phyloP scores from a whole-genome alignment of 305 asterid species.

The Plantago coronopus region DNA sequence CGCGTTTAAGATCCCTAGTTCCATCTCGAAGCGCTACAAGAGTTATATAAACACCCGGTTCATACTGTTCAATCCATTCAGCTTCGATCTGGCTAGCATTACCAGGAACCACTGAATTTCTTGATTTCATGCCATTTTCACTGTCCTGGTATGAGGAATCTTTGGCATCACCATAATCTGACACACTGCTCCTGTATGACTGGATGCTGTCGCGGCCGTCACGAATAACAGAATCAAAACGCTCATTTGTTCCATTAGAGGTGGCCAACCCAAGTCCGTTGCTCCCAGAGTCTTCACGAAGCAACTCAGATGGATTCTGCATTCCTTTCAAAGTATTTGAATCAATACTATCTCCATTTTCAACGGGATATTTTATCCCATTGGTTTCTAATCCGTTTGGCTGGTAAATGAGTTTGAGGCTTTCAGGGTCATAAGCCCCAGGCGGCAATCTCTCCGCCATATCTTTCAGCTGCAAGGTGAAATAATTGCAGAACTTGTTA shows the following conservation, averaged over 20 bases:
- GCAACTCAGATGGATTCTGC: slow-evolving; percentile 28
- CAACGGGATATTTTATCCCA: slow-evolving; percentile 37
- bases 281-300: slow-evolving; percentile 27
- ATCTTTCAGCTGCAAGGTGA: slow-evolving; percentile 70
- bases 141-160: slow-evolving; percentile 42
- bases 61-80: slow-evolving; percentile 94
- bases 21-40: slow-evolving; percentile 85
- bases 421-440: slow-evolving; percentile 73
- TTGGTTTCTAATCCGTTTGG: slow-evolving; percentile 68
- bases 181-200: slow-evolving; percentile 38
- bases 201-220: slow-evolving; percentile 43
- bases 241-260: slow-evolving; percentile 40
- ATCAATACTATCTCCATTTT: slow-evolving; percentile 53
- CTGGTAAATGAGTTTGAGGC: slow-evolving; percentile 57
- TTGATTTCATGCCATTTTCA: slow-evolving; percentile 46
- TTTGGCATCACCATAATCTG: slow-evolving; percentile 41
- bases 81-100: slow-evolving; percentile 68
- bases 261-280: slow-evolving; percentile 31
- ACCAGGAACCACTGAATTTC: slow-evolving; percentile 40
- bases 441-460: slow-evolving; percentile 95
- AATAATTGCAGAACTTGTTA: slow-evolving; percentile 4
- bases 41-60: slow-evolving; percentile 86
- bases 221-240: slow-evolving; percentile 38
- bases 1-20: slow-evolving; percentile 94
- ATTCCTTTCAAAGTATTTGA: slow-evolving; percentile 31